Percentiles rank a stretch among this genome's conserved stretches.
These are phyloP conservation scores for Leccinellum albellum DNA, from an alignment of 768 basidiomycete species.

Conservation along the genomic window DNA sequence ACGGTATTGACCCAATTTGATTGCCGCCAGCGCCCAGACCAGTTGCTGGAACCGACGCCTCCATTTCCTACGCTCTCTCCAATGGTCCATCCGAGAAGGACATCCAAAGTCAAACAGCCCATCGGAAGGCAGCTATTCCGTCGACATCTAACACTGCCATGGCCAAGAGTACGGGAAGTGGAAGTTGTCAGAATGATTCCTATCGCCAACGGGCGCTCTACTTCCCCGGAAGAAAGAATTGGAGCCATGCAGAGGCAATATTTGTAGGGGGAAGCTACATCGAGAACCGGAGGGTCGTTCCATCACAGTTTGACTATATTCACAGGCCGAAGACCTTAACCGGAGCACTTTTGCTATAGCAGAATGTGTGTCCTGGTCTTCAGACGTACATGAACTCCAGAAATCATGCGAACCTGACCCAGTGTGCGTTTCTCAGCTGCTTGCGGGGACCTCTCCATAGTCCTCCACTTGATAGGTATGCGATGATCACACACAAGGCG, in stretches of 20 bases:
- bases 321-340: neutral
- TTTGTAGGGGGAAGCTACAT: no score
- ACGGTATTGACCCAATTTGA: no score
- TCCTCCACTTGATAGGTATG: neutral
- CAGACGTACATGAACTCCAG: neutral
- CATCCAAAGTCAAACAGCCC: neutral
- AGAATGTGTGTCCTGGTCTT: neutral
- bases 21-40: neutral
- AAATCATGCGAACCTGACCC: neutral
- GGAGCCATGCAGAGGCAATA: no score
- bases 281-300: neutral
- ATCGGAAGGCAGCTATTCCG: neutral
- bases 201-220: neutral
- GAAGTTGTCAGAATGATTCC: neutral
- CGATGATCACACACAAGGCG: neutral
- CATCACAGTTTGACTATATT: neutral
- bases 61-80: neutral
- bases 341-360: neutral
- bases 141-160: neutral
- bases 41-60: neutral
- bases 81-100: neutral
- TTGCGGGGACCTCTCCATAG: neutral
- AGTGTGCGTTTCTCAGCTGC: neutral
- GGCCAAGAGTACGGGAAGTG: neutral
- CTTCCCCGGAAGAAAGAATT: neutral